These are phyloP conservation scores for Chytriomyces confervae DNA, from an alignment of 192 early-diverging fungal genomes.

Conservation along the genomic window DNA sequence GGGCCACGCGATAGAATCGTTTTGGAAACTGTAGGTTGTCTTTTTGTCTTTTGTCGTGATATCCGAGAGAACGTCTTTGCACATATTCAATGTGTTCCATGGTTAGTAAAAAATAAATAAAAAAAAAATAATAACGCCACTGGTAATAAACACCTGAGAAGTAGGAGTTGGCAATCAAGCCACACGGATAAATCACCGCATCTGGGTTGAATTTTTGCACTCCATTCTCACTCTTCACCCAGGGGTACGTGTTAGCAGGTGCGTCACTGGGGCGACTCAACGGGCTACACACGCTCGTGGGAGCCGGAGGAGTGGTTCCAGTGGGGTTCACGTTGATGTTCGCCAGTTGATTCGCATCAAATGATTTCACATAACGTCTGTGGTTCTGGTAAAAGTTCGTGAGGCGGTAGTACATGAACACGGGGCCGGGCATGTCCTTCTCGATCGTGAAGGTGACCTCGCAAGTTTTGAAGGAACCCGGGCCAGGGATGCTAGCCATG, in stretches of 20 bases:
- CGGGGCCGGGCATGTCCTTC: slow-evolving; percentile 69
- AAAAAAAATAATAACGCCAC: too few species aligned
- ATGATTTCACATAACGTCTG: slow-evolving; percentile 91
- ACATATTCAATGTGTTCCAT: too few species aligned
- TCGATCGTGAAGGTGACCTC: slow-evolving; percentile 72
- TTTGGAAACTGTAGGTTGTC: slow-evolving; percentile 54
- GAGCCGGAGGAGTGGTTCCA: slow-evolving; percentile 6
- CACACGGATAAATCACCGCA: slow-evolving; percentile 90
- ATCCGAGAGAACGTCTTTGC: too few species aligned
- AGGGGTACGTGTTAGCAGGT: slow-evolving; percentile 12
- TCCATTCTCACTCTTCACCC: slow-evolving; percentile 17
- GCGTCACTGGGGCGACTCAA: slow-evolving; percentile 25
- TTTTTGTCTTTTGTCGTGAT: too few species aligned
- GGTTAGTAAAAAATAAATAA: too few species aligned
- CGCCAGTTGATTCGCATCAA: slow-evolving; percentile 79
- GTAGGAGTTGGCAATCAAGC: slow-evolving; percentile 96
- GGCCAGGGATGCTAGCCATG: slow-evolving; percentile 39
- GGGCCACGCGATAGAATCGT: slow-evolving; percentile 86
- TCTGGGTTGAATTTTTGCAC: slow-evolving; percentile 12
- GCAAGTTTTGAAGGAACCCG: slow-evolving; percentile 69
- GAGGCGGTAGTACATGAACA: slow-evolving; percentile 94
- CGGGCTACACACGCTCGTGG: slow-evolving; percentile 18
- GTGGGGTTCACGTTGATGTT: slow-evolving; percentile 11
- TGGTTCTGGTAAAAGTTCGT: slow-evolving; percentile 99
- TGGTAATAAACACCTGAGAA: slow-evolving; percentile 77